These are phyloP conservation scores for Pichia sp. DNA, from an alignment of 1,139 yeast genomes.

Conservation along the genomic window DNA sequence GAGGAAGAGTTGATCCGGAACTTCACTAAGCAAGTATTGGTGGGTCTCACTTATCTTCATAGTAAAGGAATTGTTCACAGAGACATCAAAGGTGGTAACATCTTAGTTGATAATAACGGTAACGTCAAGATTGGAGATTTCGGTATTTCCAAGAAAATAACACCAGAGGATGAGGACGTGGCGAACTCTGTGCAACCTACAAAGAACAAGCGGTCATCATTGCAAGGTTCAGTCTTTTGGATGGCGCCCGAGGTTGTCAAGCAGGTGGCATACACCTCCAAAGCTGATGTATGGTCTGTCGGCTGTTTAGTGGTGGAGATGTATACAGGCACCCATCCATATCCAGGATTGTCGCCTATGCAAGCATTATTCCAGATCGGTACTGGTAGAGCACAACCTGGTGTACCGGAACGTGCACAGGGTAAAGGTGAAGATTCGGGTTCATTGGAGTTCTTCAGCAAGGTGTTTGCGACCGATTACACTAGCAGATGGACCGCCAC, in stretches of 20 bases:
- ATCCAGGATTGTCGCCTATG: constrained; percentile 91
- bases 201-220: constrained; percentile 64
- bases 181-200: not conserved
- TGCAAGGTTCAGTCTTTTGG: constrained; percentile 96
- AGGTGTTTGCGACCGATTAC: not conserved
- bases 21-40: constrained; percentile 75
- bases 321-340: constrained; percentile 94
- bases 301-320: constrained; percentile 89
- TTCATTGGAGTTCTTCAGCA: not conserved
- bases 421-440: not conserved
- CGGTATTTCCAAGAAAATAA: constrained; percentile 63
- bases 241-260: constrained; percentile 98
- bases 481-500: not conserved
- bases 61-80: constrained; percentile 80
- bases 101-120: constrained; percentile 83
- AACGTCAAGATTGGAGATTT: constrained; percentile 90
- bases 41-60: constrained; percentile 77
- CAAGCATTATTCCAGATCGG: constrained; percentile 94
- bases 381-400: constrained; percentile 61
- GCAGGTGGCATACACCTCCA: constrained; percentile 80
- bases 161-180: constrained; percentile 5
- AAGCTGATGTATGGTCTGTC: constrained; percentile 94
- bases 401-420: constrained; percentile 71
- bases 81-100: constrained; percentile 91
- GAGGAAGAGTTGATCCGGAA: constrained; percentile 84